Conservation (phyloP, 192 early-diverging fungal genomes). For the Backusella liffmaniae region DNA sequence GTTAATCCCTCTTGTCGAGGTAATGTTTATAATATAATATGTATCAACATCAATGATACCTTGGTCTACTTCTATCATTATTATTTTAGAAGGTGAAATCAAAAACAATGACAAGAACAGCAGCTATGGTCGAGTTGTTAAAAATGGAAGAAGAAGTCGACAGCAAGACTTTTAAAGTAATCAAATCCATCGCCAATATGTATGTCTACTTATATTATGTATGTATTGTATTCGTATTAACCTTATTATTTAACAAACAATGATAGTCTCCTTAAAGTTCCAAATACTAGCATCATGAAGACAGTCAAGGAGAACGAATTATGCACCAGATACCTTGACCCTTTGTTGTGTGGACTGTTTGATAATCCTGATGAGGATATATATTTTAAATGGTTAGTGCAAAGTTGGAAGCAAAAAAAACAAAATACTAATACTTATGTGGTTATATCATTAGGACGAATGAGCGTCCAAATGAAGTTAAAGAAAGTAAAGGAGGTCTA, state of each 20-base stretch:
- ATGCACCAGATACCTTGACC: constrained; percentile 9
- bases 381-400: not conserved
- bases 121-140: not conserved
- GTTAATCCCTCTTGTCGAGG: not conserved
- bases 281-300: not conserved
- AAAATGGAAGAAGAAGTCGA: not conserved
- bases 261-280: not conserved
- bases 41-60: not conserved
- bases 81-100: constrained; percentile 1
- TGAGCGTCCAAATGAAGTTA: not conserved
- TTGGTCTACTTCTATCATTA: not conserved
- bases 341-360: constrained; percentile 15
- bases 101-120: not conserved
- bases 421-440: not conserved
- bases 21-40: not conserved
- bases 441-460: not conserved
- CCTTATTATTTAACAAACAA: not conserved
- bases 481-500: not conserved
- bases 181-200: not conserved
- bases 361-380: constrained; percentile 3
- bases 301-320: constrained; percentile 9
- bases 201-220: not conserved
- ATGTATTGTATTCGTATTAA: not conserved
- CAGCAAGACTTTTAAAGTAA: not conserved
- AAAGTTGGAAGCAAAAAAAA: not conserved